These are phyloP conservation scores for Wakefieldia striispora DNA, from an alignment of 768 basidiomycete species.

Conservation along the genomic window DNA sequence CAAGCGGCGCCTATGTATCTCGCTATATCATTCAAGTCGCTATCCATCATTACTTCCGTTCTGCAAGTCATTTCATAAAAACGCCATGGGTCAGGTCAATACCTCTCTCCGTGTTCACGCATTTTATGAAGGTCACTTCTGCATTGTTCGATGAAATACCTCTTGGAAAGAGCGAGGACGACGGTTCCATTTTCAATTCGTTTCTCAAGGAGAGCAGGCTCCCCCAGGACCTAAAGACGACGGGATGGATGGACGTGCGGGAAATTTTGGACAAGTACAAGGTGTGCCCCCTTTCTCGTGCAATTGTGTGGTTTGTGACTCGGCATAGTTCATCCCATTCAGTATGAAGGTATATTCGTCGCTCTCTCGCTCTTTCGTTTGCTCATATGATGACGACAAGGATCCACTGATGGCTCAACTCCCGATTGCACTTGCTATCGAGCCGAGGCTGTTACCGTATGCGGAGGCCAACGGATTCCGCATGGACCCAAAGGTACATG, in stretches of 20 bases:
- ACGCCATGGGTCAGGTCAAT: constrained; percentile 70
- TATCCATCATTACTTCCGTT: constrained; percentile 76
- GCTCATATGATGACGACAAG: constrained; percentile 34
- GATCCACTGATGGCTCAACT: constrained; percentile 79
- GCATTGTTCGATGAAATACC: constrained; percentile 65
- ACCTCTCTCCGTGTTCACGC: constrained; percentile 54
- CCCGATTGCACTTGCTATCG: constrained; percentile 73
- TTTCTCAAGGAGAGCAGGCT: constrained; percentile 71
- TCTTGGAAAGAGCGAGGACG: constrained; percentile 70
- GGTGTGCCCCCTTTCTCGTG: constrained; percentile 35
- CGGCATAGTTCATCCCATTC: constrained; percentile 72
- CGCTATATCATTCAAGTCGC: constrained; percentile 77
- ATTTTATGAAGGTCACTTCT: constrained; percentile 62
- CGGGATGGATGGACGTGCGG: constrained; percentile 62
- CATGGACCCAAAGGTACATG: constrained; percentile 70
- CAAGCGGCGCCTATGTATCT: constrained; percentile 75
- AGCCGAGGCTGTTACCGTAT: constrained; percentile 69
- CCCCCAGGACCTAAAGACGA: constrained; percentile 54
- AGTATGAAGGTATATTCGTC: constrained; percentile 58
- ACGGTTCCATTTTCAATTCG: constrained; percentile 59
- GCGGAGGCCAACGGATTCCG: constrained; percentile 72
- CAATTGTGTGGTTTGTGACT: constrained; percentile 12
- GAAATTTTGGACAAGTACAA: constrained; percentile 70
- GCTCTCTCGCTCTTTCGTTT: neutral
- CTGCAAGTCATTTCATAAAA: constrained; percentile 72